Evolutionary conservation across 208 protist species (phyloP).

Genomic region (Trypanosoma boissoni): DNA sequence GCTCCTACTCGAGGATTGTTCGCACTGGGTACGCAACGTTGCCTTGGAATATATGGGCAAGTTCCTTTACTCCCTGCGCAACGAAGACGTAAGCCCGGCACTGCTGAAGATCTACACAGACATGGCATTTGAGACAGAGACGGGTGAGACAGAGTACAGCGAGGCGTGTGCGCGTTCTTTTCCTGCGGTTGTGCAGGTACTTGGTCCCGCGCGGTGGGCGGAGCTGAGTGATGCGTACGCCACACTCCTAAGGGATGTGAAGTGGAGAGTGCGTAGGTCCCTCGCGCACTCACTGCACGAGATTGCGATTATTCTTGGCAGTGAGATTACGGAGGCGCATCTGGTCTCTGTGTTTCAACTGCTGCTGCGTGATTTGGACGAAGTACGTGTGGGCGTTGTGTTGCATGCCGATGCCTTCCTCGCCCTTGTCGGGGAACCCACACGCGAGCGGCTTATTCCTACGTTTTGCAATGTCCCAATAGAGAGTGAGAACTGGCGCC

Average conservation of each 20-base stretch:
- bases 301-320: constrained; percentile 89
- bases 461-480: constrained; percentile 76
- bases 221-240: constrained; percentile 91
- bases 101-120: constrained; percentile 89
- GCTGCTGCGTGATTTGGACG: constrained; percentile 95
- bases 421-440: constrained; percentile 44
- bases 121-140: constrained; percentile 91
- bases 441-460: constrained; percentile 68
- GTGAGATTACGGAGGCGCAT: constrained; percentile 77
- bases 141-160: constrained; percentile 83
- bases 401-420: constrained; percentile 83
- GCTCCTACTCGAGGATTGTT: constrained; percentile 78
- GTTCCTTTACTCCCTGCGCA: constrained; percentile 90
- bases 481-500: constrained; percentile 93
- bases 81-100: constrained; percentile 72
- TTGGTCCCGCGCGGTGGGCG: constrained; percentile 82
- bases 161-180: constrained; percentile 94
- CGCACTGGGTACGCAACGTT: constrained; percentile 91
- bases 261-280: constrained; percentile 96
- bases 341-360: constrained; percentile 91
- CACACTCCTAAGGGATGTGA: constrained; percentile 92
- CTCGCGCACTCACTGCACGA: constrained; percentile 95
- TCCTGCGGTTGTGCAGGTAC: constrained; percentile 90
- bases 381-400: constrained; percentile 94
- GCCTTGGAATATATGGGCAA: constrained; percentile 90